Percentiles rank a stretch among this genome's conserved stretches.
phyloP scores from a whole-genome alignment of 495 filamentous ascomycete species.

The Penicillium parvum region DNA sequence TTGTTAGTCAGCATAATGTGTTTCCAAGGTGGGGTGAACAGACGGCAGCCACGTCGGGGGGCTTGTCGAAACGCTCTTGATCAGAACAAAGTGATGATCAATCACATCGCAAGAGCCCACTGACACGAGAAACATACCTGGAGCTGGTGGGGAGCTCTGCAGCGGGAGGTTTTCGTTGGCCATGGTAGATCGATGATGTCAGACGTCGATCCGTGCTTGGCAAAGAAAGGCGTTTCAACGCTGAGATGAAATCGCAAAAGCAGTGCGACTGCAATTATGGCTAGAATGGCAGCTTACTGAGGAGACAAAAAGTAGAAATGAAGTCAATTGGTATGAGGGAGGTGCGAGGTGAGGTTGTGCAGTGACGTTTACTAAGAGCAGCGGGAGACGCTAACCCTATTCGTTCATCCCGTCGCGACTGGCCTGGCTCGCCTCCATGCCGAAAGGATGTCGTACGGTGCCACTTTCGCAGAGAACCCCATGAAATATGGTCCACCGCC shows the following conservation, averaged over 20 bases:
- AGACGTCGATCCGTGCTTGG: constrained; percentile 8
- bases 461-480: no score
- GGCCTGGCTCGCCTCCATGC: constrained; percentile 23
- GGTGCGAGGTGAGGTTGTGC: constrained; percentile 33
- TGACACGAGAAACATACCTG: constrained; percentile 19
- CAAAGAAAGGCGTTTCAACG: background rate
- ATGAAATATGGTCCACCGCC: no score
- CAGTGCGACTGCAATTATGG: constrained; percentile 14
- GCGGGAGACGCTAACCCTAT: constrained; percentile 26
- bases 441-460: no score
- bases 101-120: background rate
- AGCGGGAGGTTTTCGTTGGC: constrained; percentile 17
- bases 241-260: constrained; percentile 10
- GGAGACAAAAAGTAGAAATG: constrained; percentile 1
- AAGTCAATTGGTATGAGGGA: constrained; percentile 13
- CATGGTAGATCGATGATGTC: constrained; percentile 31
- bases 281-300: constrained; percentile 3
- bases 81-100: background rate
- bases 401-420: constrained; percentile 15
- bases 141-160: constrained; percentile 9
- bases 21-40: background rate
- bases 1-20: constrained; percentile 20
- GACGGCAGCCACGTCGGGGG: background rate
- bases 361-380: constrained; percentile 39
- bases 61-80: background rate